A percentile compares a stretch with the other conserved stretches of the same genome.
Conservation (phyloP, 23 red algal genomes). For the Cyanidioschyzon merolae region DNA sequence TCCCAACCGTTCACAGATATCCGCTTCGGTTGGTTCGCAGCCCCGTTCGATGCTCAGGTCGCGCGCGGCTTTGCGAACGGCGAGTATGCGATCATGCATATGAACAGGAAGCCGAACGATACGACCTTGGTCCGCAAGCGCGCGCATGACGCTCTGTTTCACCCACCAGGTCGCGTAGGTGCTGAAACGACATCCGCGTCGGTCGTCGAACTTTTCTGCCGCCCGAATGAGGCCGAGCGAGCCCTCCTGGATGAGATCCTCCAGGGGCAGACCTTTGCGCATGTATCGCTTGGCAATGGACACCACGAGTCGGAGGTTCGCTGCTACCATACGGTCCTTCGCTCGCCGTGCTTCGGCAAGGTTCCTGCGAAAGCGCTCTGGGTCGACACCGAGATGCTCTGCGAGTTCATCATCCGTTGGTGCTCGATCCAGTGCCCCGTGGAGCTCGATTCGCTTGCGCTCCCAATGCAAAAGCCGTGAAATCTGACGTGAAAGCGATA, state of each 20-base stretch:
- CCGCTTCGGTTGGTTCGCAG: conserved; percentile 42
- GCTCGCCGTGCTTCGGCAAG: conserved; percentile 25
- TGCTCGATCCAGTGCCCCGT: conserved; percentile 14
- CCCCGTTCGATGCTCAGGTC: conserved; percentile 52
- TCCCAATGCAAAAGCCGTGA: not conserved
- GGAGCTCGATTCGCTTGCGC: not conserved
- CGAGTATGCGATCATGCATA: conserved; percentile 51
- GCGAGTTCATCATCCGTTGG: conserved; percentile 49
- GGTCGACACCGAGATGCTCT: conserved; percentile 23
- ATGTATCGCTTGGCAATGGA: conserved; percentile 65
- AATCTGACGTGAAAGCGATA: not conserved
- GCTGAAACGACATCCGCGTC: conserved; percentile 68
- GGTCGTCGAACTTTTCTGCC: conserved; percentile 73
- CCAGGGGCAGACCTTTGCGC: conserved; percentile 47
- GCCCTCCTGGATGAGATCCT: conserved; percentile 89
- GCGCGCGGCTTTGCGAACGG: conserved; percentile 43
- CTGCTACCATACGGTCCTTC: conserved; percentile 36
- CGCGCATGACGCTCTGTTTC: conserved; percentile 47
- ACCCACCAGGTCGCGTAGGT: conserved; percentile 94
- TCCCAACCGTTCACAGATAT: conserved; percentile 39
- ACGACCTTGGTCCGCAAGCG: conserved; percentile 55
- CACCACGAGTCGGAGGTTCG: conserved; percentile 74
- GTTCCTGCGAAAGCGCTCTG: conserved; percentile 20
- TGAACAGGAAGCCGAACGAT: conserved; percentile 67
- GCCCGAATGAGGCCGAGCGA: conserved; percentile 67